phyloP scores from a whole-genome alignment of 495 filamentous ascomycete genomes.

The Aspergillus cavernicola region DNA sequence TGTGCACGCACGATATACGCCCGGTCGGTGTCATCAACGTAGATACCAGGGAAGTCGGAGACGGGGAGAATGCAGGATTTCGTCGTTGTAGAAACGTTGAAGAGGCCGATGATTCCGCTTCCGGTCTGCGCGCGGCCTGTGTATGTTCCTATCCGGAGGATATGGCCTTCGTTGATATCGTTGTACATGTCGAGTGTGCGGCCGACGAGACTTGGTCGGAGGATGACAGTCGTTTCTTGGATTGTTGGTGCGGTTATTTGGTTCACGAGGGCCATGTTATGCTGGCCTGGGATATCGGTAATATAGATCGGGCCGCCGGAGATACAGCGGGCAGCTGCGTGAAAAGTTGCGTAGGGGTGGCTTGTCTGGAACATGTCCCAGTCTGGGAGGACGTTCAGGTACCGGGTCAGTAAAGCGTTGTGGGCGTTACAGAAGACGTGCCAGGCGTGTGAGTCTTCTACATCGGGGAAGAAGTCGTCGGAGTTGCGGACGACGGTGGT shows the following conservation, averaged over 20 bases:
- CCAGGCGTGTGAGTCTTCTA: constrained; percentile 78
- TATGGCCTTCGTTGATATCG: constrained; percentile 62
- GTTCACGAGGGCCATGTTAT: constrained; percentile 66
- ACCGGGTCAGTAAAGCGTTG: constrained; percentile 75
- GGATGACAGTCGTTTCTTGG: constrained; percentile 66
- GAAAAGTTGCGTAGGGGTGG: constrained; percentile 73
- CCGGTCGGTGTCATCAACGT: constrained; percentile 18
- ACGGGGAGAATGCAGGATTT: constrained; percentile 66
- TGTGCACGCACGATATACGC: constrained; percentile 73
- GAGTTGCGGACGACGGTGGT: constrained; percentile 75
- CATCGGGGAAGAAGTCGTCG: constrained; percentile 89
- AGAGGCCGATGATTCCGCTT: constrained; percentile 74
- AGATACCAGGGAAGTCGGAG: constrained; percentile 66
- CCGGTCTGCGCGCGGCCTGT: constrained; percentile 59
- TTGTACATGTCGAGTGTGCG: constrained; percentile 69
- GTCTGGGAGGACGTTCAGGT: constrained; percentile 75
- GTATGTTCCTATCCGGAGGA: constrained; percentile 80
- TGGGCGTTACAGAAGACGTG: constrained; percentile 93
- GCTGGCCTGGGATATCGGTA: constrained; percentile 80
- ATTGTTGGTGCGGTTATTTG: constrained; percentile 73
- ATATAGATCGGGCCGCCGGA: constrained; percentile 91
- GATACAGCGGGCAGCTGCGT: constrained; percentile 85
- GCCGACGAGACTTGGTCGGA: constrained; percentile 69
- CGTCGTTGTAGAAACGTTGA: constrained; percentile 63
- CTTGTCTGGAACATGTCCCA: constrained; percentile 99